These are phyloP conservation scores for Hapsidospora chrysogenum DNA, from an alignment of 495 filamentous ascomycete genomes.

Conservation along the genomic window DNA sequence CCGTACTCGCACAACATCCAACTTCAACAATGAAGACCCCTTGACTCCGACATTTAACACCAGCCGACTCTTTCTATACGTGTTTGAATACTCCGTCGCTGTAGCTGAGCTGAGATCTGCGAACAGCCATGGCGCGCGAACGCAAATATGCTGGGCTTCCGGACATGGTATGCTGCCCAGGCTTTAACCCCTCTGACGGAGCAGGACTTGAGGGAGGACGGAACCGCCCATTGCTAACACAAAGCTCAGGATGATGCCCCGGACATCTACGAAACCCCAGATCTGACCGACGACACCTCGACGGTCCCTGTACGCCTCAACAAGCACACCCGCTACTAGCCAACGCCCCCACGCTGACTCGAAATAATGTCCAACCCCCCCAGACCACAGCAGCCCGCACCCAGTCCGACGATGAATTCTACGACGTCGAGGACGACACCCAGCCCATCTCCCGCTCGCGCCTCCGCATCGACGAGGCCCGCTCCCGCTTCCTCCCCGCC, in stretches of 20 bases:
- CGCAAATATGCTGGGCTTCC: constrained; percentile 70
- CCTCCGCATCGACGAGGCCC: constrained; percentile 59
- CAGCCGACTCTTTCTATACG: too few relatives aligned
- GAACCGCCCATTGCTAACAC: too few relatives aligned
- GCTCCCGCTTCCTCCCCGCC: constrained; percentile 60
- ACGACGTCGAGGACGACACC: constrained; percentile 39
- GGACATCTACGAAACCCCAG: constrained; percentile 80
- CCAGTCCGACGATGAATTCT: constrained; percentile 46
- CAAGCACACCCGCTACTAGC: too few relatives aligned
- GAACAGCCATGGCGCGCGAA: constrained; percentile 1
- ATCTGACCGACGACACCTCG: constrained; percentile 72
- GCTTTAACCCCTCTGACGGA: too few relatives aligned
- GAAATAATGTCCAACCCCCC: too few relatives aligned
- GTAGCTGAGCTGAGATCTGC: too few relatives aligned
- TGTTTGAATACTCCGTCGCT: too few relatives aligned
- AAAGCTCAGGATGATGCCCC: constrained; percentile 83
- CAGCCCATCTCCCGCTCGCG: constrained; percentile 54
- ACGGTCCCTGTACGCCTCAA: constrained; percentile 63
- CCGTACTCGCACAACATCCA: too few relatives aligned
- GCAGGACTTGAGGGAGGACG: too few relatives aligned
- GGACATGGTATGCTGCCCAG: constrained; percentile 46
- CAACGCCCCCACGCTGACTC: too few relatives aligned
- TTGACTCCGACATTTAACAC: too few relatives aligned
- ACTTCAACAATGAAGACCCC: too few relatives aligned
- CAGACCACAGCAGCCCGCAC: constrained; percentile 51